Base-by-base conservation (phyloP, 2,329 filamentous ascomycete genomes). In the Rachicladosporium sp. region DNA sequence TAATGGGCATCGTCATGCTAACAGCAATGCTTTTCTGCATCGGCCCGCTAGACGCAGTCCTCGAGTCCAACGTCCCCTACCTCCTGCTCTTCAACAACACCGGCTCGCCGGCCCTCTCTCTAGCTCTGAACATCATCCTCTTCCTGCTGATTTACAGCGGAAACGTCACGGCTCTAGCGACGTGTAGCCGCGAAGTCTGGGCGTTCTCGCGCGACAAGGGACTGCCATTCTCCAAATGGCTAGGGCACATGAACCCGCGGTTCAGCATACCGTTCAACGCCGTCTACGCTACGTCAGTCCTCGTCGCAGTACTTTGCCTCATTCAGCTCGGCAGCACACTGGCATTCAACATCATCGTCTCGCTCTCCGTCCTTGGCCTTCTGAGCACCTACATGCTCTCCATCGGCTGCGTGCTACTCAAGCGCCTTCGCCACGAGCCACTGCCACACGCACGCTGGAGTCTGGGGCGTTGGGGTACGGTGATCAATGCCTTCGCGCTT, bases 111-210 rank as follows among this genome's bases (percentile, higher is more conserved):
- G 43, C 37, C 4, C 41, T 48, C 12, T 46, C 45, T 8, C 32
- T 48, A 10, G 41, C 44, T 21, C 45, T 52, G 15, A 52, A 49
- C 34, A 30, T 49, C n/a, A 36, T 53, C 15, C 37, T 53, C 10
- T 41, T 54, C 15, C 42, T 52, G 33, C 43, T 52, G 27, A 47
- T 52, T n/a, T 43, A 50, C 27, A 40, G 43, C 13, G 46, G 48
- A 27, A 45, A 42, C 9, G 49, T 45, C 11, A 47, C 45, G 9
- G 46, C 46, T 31, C 29, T 42, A 23, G 40, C 40, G 6, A 38
- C 40, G 3, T 31, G 12, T 15, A 70, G 54, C 69, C 66, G 69
- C 68, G 44, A 66, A 56, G 48, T 59, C 2, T 68, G 53, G 41
- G 44, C 48, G 2, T 50, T 51, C 37, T 45, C 46, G 19, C 40